phyloP scores from a whole-genome alignment of 129 eudicot genomes.

The Flaveria trinervia region DNA sequence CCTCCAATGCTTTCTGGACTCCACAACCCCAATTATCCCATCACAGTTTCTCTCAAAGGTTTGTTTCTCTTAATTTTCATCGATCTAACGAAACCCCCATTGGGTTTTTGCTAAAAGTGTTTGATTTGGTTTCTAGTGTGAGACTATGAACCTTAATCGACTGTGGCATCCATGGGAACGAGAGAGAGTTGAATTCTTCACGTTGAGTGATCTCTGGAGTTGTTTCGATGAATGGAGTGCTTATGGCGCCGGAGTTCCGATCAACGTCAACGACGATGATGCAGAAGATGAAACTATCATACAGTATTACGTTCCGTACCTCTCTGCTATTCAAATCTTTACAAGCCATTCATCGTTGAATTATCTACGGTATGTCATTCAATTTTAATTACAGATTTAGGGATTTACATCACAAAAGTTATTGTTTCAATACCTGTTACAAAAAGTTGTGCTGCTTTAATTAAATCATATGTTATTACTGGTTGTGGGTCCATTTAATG shows the following conservation, averaged over 20 bases:
- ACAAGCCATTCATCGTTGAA: conserved; percentile 68
- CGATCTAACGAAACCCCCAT: neutral
- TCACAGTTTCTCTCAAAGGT: conserved; percentile 77
- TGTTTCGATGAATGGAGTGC: conserved; percentile 97
- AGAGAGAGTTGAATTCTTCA: conserved; percentile 72
- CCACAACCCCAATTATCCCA: conserved; percentile 60
- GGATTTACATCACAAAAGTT: neutral
- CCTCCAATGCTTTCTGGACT: conserved; percentile 63
- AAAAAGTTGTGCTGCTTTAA: no score
- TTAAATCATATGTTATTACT: no score
- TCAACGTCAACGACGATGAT: conserved; percentile 34
- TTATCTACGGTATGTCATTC: conserved; percentile 49
- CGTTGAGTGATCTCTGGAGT: conserved; percentile 76
- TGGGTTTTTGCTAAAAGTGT: neutral
- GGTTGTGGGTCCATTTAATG: no score
- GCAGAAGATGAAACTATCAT: conserved; percentile 66
- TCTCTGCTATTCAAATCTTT: conserved; percentile 85
- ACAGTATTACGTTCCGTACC: conserved; percentile 90
- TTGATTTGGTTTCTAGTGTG: conserved; percentile 44
- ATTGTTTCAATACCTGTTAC: neutral
- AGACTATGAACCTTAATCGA: conserved; percentile 65
- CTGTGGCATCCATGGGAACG: conserved; percentile 93
- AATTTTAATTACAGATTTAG: neutral
- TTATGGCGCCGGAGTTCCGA: conserved; percentile 92
- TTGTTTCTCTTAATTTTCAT: neutral